phyloP scores from a whole-genome alignment of 148 eudicot genomes.

The Oxyria digyna region DNA sequence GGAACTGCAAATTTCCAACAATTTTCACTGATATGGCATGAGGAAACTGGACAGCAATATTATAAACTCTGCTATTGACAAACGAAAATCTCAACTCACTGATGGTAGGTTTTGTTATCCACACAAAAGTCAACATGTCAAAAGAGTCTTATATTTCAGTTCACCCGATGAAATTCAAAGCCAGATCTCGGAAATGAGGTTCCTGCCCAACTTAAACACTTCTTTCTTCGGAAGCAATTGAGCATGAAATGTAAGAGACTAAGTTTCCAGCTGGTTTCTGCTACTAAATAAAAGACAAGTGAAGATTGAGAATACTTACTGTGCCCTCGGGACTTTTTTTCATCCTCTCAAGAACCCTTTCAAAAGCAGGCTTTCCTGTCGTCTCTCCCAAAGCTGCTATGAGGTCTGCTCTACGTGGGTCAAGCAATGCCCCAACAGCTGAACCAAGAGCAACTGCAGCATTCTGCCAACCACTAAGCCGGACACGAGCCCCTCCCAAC shows the following conservation, averaged over 20 bases:
- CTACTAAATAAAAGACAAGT: not conserved
- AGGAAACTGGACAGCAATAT: not conserved
- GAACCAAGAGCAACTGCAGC: conserved; percentile 96
- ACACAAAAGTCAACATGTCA: not conserved
- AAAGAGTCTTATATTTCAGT: not conserved
- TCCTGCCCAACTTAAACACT: no score
- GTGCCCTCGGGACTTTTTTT: conserved; percentile 76
- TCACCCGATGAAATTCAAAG: no score
- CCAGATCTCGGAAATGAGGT: no score
- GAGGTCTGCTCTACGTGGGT: conserved; percentile 92
- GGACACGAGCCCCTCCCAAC: conserved; percentile 57
- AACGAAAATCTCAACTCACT: not conserved
- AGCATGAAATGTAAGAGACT: not conserved
- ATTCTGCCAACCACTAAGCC: conserved; percentile 75
- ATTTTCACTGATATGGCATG: not conserved
- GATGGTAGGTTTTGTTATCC: no score
- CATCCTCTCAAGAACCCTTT: conserved; percentile 84
- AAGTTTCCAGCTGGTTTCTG: not conserved
- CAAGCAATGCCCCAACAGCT: conserved; percentile 84
- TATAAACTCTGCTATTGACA: not conserved
- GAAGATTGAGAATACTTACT: conserved; percentile 24
- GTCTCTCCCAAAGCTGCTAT: conserved; percentile 95
- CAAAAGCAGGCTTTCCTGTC: conserved; percentile 90
- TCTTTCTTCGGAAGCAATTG: no score
- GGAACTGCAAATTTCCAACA: not conserved